These are phyloP conservation scores for Cordyceps fumosorosea DNA, from an alignment of 2,329 filamentous ascomycete genomes.

Conservation along the genomic window DNA sequence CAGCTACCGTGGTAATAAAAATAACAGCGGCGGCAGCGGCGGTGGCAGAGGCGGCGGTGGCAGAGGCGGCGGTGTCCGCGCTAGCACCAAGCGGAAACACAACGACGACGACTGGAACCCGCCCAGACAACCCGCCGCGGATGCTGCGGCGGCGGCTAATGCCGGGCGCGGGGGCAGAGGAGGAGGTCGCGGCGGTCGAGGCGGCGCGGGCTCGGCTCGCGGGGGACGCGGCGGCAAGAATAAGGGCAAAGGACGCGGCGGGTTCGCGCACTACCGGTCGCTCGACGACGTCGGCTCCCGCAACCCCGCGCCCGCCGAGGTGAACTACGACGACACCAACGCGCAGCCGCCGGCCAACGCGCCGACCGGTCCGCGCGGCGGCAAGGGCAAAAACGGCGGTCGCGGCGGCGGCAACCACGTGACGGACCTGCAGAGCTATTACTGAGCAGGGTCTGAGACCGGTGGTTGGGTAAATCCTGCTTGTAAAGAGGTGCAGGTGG, in stretches of 20 bases:
- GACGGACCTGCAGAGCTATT: constrained; percentile 35
- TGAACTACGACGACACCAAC: constrained; percentile 41
- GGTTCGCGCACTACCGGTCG: constrained; percentile 54
- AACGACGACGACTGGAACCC: constrained; percentile 41
- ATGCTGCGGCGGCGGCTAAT: neutral
- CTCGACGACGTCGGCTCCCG: constrained; percentile 57
- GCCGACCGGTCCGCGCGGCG: constrained; percentile 17
- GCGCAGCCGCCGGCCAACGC: constrained; percentile 22
- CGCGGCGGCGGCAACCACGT: constrained; percentile 16
- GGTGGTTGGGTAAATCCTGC: neutral
- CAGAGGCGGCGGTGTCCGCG: constrained; percentile 43
- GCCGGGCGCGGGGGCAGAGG: constrained; percentile 22
- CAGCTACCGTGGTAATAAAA: constrained; percentile 40
- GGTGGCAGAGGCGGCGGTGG: constrained; percentile 58
- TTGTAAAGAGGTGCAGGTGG: neutral
- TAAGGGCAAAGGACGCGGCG: constrained; percentile 38
- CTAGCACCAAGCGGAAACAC: constrained; percentile 49
- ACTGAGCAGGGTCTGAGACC: constrained; percentile 21
- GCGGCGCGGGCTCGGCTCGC: constrained; percentile 18
- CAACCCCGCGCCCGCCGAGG: constrained; percentile 35
- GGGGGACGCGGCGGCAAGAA: constrained; percentile 33
- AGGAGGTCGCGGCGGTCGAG: constrained; percentile 29
- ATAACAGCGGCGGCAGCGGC: constrained; percentile 51
- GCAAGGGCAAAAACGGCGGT: neutral
- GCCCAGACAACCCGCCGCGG: constrained; percentile 21